Evolutionary conservation across 345 rosid species (phyloP).

Genomic region (Citropsis articulata): DNA sequence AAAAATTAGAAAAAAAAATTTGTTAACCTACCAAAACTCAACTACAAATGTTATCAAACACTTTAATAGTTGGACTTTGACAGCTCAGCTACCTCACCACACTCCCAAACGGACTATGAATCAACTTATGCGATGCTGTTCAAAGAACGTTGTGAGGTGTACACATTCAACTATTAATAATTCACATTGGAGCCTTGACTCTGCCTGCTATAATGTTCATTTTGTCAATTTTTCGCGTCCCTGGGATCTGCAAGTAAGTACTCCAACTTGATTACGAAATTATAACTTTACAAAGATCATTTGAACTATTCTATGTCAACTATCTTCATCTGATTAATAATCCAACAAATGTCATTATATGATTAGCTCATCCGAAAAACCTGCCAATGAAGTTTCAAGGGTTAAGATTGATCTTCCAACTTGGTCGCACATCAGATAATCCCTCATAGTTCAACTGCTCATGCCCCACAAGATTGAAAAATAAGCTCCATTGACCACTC

Average conservation of each 20-base stretch:
- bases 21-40: no score
- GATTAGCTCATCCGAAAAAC: not conserved
- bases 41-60: no score
- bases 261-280: not conserved
- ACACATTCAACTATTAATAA: not conserved
- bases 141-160: not conserved
- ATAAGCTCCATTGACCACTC: not conserved
- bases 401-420: constrained; percentile 14
- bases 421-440: constrained; percentile 16
- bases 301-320: constrained; percentile 19
- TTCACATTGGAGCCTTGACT: not conserved
- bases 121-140: not conserved
- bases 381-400: not conserved
- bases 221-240: not conserved
- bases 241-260: not conserved
- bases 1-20: no score
- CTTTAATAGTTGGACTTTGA: no score
- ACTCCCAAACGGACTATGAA: no score
- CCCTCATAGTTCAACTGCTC: not conserved
- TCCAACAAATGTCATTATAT: constrained; percentile 10
- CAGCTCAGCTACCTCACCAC: no score
- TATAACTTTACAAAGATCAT: not conserved
- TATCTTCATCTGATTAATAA: not conserved
- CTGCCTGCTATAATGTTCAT: not conserved
- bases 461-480: not conserved